Evolutionary conservation across 1,284 basidiomycete genomes (phyloP), one percentile per base, ranked within the genome.

Genomic region (Pholiota adiposa): DNA sequence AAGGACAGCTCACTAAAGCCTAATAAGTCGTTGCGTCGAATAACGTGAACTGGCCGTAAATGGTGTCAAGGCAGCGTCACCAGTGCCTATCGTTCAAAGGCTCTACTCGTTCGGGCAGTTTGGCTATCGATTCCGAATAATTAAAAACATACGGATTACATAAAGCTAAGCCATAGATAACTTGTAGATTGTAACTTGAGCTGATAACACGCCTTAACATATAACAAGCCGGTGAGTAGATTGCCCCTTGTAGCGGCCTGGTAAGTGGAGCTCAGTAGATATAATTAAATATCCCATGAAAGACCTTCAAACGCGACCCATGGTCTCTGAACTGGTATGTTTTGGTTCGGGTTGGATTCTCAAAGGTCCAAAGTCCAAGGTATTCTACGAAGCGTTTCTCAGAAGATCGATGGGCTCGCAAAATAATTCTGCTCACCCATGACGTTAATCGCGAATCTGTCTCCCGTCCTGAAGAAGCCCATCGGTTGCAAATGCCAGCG

Each of bases 401-500:
- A 46, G 44, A 46, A 46, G 44, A 46, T 46, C 44, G 8, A 27
- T 27, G 23, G 2, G 48, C 31, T 21, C 33, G 16, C 43, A 46
- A 50, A 19, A 21, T 27, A 31, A 29, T 44, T 48, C 51, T 12
- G 36, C 38, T 51, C 31, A 40, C 38, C 31, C 55, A 44, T 50
- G 56, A 56, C 55, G 51, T 60, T 53, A 27, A 54, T 61, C 55
- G 14, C 36, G 27, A 31, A 50, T 49, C 51, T 49, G 36, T 48
- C 51, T 46, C 25, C 23, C 40, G 9, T 52, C 48, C 51, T 54
- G 59, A 60, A n/a, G n/a, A n/a, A 61, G 55, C 54, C 6, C 33
- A 19, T 23, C 59, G 59, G 59, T 44, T 54, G 51, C 59, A 57
- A 38, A 43, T 61, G 59, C 59, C 59, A 61, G 59, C 59, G 21